phyloP scores from a whole-genome alignment of 441 rosid species.

The Populus hybrid region DNA sequence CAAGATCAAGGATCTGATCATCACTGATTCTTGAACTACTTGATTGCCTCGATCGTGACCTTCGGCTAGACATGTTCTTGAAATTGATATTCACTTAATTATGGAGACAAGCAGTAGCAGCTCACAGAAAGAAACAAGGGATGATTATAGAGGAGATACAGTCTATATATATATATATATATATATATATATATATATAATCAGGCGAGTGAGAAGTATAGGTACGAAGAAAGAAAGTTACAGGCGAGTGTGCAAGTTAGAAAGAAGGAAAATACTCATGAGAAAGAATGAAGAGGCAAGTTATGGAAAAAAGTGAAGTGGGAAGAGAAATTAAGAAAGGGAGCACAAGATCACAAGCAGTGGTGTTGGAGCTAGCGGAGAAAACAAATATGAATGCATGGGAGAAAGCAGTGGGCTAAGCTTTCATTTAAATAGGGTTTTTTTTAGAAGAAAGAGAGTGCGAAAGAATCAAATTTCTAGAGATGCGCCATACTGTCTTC shows the following conservation, averaged over 20 bases:
- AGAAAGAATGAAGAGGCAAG: background rate
- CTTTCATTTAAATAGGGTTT: slow-evolving; percentile 45
- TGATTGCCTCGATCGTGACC: slow-evolving; percentile 64
- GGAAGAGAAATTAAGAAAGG: background rate
- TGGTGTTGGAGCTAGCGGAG: slow-evolving; percentile 22
- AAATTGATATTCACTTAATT: background rate
- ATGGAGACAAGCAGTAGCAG: background rate
- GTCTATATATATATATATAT: background rate
- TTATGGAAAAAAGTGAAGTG: background rate
- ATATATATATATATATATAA: background rate
- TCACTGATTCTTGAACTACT: slow-evolving; percentile 69
- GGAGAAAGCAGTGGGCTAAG: slow-evolving; percentile 34
- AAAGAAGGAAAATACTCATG: background rate
- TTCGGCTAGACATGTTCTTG: slow-evolving; percentile 67
- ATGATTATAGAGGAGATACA: background rate
- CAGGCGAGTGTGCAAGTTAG: background rate
- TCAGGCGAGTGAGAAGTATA: background rate
- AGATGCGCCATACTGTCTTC: slow-evolving; percentile 42
- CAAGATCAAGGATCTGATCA: slow-evolving; percentile 87
- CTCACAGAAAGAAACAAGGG: background rate
- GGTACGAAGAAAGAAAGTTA: background rate
- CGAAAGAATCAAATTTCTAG: slow-evolving; percentile 25
- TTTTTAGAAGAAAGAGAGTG: slow-evolving; percentile 4
- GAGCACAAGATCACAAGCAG: slow-evolving; percentile 11
- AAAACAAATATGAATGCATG: slow-evolving; percentile 35